Evolutionary conservation across 306 rosid species (phyloP), one percentile per base, ranked within the genome.

Genomic region (Ammopiptanthus mongolicus): DNA sequence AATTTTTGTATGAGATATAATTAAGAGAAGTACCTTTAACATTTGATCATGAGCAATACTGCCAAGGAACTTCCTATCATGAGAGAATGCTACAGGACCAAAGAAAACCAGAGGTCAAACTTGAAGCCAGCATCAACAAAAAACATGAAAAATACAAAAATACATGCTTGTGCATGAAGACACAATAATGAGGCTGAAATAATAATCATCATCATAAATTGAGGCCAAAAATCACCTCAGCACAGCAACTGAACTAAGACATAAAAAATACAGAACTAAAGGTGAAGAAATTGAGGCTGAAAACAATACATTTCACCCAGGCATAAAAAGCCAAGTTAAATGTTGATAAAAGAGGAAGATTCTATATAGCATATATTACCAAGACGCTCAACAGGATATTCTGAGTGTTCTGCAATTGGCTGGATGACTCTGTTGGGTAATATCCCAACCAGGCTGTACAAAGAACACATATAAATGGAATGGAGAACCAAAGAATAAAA

Each of bases 371-470:
- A n/a, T n/a, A 57, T 37, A 70, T 87, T 86, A 93, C 98, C 98
- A n/a, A 93, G 96, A 55, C 92, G 78, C 77, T 93, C 98, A 67
- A 94, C 78, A 2, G 98, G 97, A 81, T 83, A 87, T 46, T 91
- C 94, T 8, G 94, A 91, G 86, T 94, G 97, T 82, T 91, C 96
- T 3, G 97, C 96, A 73, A 94, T 94, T 31, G 97, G 98, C 79
- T 91, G 96, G 79, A 94, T 88, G 65, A 91, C 44, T 82, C 87
- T 89, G 88, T 91, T 94, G 8, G 98, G 98, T 69, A 94, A 86
- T 85, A 94, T 84, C 77, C 92, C 97, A 23, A 94, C 85, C 76
- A 94, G 70, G 82, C 97, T 94, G 79, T 63, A 73, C 42, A 48
- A 77, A 63, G 7, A 31, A 29, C 46, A 39, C 28, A 31, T 60